phyloP scores from a whole-genome alignment of 495 filamentous ascomycete genomes.

The Aspergillus homomorphus region DNA sequence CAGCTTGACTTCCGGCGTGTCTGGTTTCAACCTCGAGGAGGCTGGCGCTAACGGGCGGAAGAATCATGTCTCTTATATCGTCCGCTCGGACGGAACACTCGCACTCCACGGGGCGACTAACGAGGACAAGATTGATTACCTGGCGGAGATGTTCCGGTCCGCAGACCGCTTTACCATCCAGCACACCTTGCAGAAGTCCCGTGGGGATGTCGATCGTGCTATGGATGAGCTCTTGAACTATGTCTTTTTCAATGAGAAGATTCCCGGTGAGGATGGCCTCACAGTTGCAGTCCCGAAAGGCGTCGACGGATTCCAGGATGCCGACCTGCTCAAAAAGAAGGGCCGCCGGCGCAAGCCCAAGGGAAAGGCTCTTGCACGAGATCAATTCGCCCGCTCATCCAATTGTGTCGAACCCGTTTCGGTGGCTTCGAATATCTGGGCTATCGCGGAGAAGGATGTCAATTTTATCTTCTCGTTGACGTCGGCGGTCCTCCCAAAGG shows the following conservation, averaged over 20 bases:
- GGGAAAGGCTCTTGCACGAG: conserved; percentile 17
- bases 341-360: conserved; percentile 42
- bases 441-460: conserved; percentile 51
- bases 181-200: conserved; percentile 60
- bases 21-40: conserved; percentile 18
- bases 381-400: conserved; percentile 14
- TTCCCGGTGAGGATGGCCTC: conserved; percentile 31
- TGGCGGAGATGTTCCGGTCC: conserved; percentile 68
- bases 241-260: conserved; percentile 62
- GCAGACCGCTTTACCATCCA: conserved; percentile 61
- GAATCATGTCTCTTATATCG: conserved; percentile 28
- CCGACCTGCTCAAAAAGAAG: conserved; percentile 35
- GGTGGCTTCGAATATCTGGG: conserved; percentile 50
- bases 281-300: conserved; percentile 58
- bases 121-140: conserved; percentile 52
- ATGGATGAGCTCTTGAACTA: conserved; percentile 81
- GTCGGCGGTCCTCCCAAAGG: conserved; percentile 38
- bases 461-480: conserved; percentile 56
- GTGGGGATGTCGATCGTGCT: conserved; percentile 60
- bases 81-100: conserved; percentile 32
- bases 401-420: conserved; percentile 12
- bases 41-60: conserved; percentile 19
- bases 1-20: conserved; percentile 33
- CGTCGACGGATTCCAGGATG: conserved; percentile 71
- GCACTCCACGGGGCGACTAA: conserved; percentile 49